Base-by-base conservation (phyloP, 352 stramenopile genomes). In the Globisporangium nagaii region DNA sequence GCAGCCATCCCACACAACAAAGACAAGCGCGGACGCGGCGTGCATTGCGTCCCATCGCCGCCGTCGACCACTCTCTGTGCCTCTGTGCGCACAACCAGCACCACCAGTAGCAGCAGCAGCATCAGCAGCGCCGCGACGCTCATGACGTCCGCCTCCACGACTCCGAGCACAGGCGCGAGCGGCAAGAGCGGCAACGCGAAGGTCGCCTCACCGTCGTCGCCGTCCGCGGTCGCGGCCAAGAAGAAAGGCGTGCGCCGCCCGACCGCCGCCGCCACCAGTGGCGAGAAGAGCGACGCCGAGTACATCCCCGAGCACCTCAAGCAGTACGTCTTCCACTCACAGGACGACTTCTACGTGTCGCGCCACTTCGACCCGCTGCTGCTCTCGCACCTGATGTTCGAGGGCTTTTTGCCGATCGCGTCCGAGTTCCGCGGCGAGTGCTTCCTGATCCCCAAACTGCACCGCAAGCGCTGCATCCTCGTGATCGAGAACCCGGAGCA, bases 351-450 rank as follows among this genome's bases (percentile, higher is more conserved):
- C 60, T 98, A 95, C 63, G 75, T 96, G 34, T 94, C 88, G 41
- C 83, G 70, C 17, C 86, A 84, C 56, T 97, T 97, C 61, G 80
- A 98, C 35, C 79, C 84, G 17, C 50, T 90, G 62, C 63, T 98
- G 39, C 68, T 98, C 27, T 79, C 73, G 41, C 88, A 97, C 61
- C 73, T 98, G 45, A 98, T 98, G 88, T 87, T 75, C 53, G 88
- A 97, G 62, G 93, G 93, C n/a, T 98, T 98, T 55, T 69, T 98
- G 52, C 93, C 93, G 28, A 98, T 98, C 58, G 93, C 93, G 4
- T 95, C 87, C 32, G 73, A 93, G 40, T 86, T 80, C 65, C 68
- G 73, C 27, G 70, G 59, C 27, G 63, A 77, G 39, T 80, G 69
- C 42, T 86, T 93, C 53, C 61, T 97, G 39, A 58, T 96, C 48